Base-by-base conservation (phyloP, 1,284 basidiomycete species). In the Ceratobasidium sp. region DNA sequence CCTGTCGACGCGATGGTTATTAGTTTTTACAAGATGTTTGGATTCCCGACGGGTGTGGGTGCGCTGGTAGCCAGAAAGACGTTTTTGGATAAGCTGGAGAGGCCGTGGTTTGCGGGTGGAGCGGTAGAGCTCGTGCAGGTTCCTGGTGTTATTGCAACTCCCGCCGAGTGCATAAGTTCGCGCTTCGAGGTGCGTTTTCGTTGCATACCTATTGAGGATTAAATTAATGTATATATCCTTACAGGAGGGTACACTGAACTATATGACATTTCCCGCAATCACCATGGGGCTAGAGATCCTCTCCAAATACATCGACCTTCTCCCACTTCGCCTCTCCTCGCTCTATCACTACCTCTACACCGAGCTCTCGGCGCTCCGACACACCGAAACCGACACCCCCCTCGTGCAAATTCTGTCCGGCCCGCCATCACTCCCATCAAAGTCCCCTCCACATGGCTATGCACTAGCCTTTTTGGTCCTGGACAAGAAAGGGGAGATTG, bases 21-120 rank as follows among this genome's bases (percentile, higher is more conserved):
- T 73, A 94, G 92, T 55, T 94, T 95, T 81, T 96, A 96, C 86
- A 96, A 96, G 81, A 94, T 95, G 91, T 94, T 95, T 79, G 94
- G 94, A 41, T 95, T 91, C 81, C 94, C 94, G 8, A 96, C 94
- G 0, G 94, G 94, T 1, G 89, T 96, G 59, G 94, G 94, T 44
- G 93, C 93, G 23, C 87, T 96, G 1, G 84, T 96, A 23, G 90
- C 93, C 59, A 93, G 91, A 83, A 90, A 91, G 81, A 87, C 88
- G 5, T 92, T 94, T 81, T 84, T 94, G 62, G 83, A 83, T 2
- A 85, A 86, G 68, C 86, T 94, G 65, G 44, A 79, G 79, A 87
- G 92, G 2, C 93, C 93, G 0, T 96, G 94, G 93, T 96, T 96
- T 82, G 90, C 94, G 0, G 94, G 94, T 20, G 94, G 94, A 0